Conservation (phyloP, 441 rosid species). For the Heliophila coronopifolia region DNA sequence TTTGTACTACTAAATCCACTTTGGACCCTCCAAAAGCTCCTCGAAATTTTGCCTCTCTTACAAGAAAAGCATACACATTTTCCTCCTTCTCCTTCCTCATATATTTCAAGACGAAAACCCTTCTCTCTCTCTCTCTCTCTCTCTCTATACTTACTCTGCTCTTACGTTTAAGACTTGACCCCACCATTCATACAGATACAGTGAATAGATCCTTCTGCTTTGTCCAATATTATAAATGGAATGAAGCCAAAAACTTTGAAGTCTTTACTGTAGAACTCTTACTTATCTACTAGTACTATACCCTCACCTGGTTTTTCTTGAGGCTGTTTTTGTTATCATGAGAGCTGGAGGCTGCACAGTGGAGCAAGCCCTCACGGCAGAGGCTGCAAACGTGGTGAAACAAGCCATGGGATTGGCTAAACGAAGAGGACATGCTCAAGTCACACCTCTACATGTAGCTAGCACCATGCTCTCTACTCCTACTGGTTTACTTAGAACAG, state of each 20-base stretch:
- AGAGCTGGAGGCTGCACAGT: slow-evolving; percentile 70
- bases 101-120: slow-evolving; percentile 30
- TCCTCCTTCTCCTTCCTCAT: slow-evolving; percentile 27
- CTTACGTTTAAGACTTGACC: slow-evolving; percentile 16
- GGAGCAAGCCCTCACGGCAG: slow-evolving; percentile 56
- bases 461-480: slow-evolving; percentile 70
- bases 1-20: slow-evolving; percentile 80
- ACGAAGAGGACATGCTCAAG: slow-evolving; percentile 84
- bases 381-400: slow-evolving; percentile 54
- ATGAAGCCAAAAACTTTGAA: slow-evolving; percentile 25
- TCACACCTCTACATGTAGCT: slow-evolving; percentile 93
- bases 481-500: slow-evolving; percentile 80
- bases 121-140: slow-evolving; percentile 13
- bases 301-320: slow-evolving; percentile 10
- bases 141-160: slow-evolving; percentile 10
- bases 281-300: slow-evolving; percentile 19
- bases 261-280: slow-evolving; percentile 17
- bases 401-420: slow-evolving; percentile 61
- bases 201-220: slow-evolving; percentile 18
- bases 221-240: slow-evolving; percentile 17
- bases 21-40: slow-evolving; percentile 44
- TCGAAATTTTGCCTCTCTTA: slow-evolving; percentile 41
- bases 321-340: slow-evolving; percentile 26
- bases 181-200: slow-evolving; percentile 2
- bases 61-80: slow-evolving; percentile 50